These are phyloP conservation scores for Tritrichomonas foetus DNA, from an alignment of 208 protist genomes.

Conservation along the genomic window DNA sequence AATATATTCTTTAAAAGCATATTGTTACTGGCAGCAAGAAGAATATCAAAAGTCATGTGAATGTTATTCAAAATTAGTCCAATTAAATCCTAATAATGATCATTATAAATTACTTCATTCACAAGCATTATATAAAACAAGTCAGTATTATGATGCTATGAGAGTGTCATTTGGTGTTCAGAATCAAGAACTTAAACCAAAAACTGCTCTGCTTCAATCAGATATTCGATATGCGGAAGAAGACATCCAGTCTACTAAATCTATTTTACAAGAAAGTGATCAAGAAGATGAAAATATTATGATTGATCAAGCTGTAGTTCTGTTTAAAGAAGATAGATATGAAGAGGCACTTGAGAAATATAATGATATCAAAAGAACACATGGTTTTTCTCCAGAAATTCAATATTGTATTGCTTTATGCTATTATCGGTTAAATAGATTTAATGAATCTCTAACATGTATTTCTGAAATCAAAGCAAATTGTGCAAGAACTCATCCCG, in stretches of 20 bases:
- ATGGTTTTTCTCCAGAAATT: neutral
- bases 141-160: conserved; percentile 63
- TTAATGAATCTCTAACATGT: neutral
- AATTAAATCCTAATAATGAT: conserved; percentile 75
- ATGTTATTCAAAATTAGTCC: conserved; percentile 41
- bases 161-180: neutral
- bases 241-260: no score
- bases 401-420: conserved; percentile 24
- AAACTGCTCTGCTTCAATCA: neutral
- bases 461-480: neutral
- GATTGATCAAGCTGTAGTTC: neutral
- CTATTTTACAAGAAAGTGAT: neutral
- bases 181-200: neutral
- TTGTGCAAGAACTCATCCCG: neutral
- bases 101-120: conserved; percentile 87
- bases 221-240: no score
- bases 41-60: conserved; percentile 5
- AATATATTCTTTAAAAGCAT: neutral
- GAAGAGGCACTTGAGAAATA: conserved; percentile 1
- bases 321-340: conserved; percentile 18
- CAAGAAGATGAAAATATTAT: neutral
- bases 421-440: neutral
- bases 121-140: conserved; percentile 84
- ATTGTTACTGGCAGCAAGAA: conserved; percentile 5
- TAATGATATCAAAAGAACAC: neutral